Evolutionary conservation across 495 filamentous ascomycete species (phyloP), one percentile per base, ranked within the genome.

Genomic region (Lophiostoma macrostomum): DNA sequence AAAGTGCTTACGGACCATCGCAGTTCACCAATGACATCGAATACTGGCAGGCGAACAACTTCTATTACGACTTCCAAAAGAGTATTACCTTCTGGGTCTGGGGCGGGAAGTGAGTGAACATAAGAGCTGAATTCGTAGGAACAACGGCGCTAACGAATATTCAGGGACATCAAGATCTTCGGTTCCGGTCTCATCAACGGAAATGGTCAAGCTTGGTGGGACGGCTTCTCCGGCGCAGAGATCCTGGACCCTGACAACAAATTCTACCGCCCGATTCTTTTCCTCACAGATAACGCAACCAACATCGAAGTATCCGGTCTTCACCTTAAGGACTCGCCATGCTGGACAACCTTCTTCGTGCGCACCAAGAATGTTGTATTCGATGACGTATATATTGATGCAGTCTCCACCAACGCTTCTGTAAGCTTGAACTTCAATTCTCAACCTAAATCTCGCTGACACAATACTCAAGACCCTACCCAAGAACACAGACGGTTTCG

Each of bases 131-230:
- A n/a, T n/a, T n/a, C n/a, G n/a, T n/a, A n/a, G n/a, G n/a, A n/a
- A n/a, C n/a, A n/a, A n/a, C n/a, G n/a, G n/a, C n/a, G n/a, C 30
- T 41, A 34, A 56, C 27, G n/a, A 18, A 14, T 8, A 3, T 18
- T 5, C 27, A 56, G 79, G 23, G 82, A 87, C 58, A 81, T 87
- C 25, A 83, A 84, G 57, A 69, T 87, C 43, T 87, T 84, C 51
- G 82, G 82, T 2, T 73, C 73, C 19, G 82, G 82, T 24, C 80
- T 73, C 5, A 63, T 84, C n/a, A 74, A 84, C 59, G 82, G 83
- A 24, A 86, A 85, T 54, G 83, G 84, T 0, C 83, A 88, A 64
- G 75, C 81, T 8, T 86, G 83, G 81, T 87, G 86, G 64, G 82
- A 87, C 61, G 53, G 53, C 24, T 56, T 56, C 35, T 41, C 43